Conservation (phyloP, 352 stramenopile species). For the Thalassiosira gravida region DNA sequence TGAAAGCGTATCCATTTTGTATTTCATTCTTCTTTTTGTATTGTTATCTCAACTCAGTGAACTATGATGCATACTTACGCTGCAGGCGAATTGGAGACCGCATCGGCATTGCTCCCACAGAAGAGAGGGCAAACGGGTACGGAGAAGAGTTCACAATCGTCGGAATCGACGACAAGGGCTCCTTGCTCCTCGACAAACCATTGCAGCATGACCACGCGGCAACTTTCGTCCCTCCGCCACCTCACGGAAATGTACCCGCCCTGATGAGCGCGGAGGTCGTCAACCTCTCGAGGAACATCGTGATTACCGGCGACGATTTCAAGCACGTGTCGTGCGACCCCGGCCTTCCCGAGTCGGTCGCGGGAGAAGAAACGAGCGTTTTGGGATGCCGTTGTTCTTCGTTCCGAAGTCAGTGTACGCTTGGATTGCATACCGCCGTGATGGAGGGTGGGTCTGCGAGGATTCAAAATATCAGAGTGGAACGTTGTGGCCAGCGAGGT, state of each 20-base stretch:
- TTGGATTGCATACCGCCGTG: conserved; percentile 63
- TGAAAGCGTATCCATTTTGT: not conserved
- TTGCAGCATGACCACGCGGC: conserved; percentile 49
- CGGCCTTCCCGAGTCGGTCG: conserved; percentile 51
- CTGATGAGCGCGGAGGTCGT: conserved; percentile 68
- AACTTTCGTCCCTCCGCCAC: conserved; percentile 32
- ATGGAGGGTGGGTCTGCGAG: conserved; percentile 42
- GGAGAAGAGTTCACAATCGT: conserved; percentile 50
- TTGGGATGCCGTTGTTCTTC: conserved; percentile 57
- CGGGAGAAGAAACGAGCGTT: conserved; percentile 51
- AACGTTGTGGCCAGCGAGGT: conserved; percentile 70
- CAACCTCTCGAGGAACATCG: conserved; percentile 69
- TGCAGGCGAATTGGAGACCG: conserved; percentile 52
- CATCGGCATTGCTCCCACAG: conserved; percentile 51
- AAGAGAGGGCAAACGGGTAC: conserved; percentile 34
- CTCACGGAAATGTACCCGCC: conserved; percentile 16
- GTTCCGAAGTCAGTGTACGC: conserved; percentile 57
- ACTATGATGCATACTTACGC: not conserved
- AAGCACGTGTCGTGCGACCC: conserved; percentile 61
- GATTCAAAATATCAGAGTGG: conserved; percentile 64
- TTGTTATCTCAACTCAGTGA: conserved; percentile 2
- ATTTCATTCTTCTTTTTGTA: not conserved
- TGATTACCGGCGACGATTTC: conserved; percentile 74
- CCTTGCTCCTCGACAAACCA: conserved; percentile 20
- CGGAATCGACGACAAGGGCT: conserved; percentile 36